A percentile compares a stretch with the other conserved stretches of the same genome.
Evolutionary conservation across 1,284 basidiomycete genomes (phyloP).

Genomic region (Trichosporon asahii): DNA sequence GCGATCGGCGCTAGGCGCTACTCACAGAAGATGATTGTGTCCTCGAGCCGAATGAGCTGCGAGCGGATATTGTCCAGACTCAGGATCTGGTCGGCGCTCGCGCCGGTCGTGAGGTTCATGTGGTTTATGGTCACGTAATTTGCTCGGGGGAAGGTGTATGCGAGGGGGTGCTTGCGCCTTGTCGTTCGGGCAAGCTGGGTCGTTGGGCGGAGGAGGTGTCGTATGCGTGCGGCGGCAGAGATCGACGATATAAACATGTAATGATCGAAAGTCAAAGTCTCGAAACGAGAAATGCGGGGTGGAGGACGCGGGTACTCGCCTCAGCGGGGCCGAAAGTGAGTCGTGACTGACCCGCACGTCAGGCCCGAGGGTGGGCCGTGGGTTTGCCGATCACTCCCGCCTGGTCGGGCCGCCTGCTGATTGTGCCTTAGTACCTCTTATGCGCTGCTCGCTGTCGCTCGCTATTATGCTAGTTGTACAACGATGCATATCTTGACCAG

Average conservation of each 20-base stretch:
- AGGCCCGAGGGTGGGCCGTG: neutral
- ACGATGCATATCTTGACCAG: slow-evolving; percentile 7
- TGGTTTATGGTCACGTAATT: neutral
- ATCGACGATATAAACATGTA: neutral
- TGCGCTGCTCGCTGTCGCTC: neutral
- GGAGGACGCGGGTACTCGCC: neutral
- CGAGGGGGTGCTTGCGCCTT: neutral
- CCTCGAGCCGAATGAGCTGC: slow-evolving; percentile 84
- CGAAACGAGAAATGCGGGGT: neutral
- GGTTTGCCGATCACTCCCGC: neutral
- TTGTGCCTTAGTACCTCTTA: too few species aligned
- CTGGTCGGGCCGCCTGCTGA: too few species aligned
- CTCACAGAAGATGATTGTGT: slow-evolving; percentile 88
- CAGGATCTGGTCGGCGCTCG: slow-evolving; percentile 68
- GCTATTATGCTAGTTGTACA: neutral
- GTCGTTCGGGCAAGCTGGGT: neutral
- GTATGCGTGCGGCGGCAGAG: neutral
- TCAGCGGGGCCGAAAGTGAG: too few species aligned
- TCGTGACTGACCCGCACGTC: slow-evolving; percentile 1
- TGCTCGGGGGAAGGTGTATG: neutral
- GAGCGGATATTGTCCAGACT: slow-evolving; percentile 80
- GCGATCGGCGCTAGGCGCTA: too few species aligned
- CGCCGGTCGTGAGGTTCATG: slow-evolving; percentile 54
- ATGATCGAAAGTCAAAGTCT: neutral
- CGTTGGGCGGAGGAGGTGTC: too few species aligned